Percentiles rank a stretch among this genome's conserved stretches.
Evolutionary conservation across 1,139 yeast genomes (phyloP).

Genomic region (Yamadazyma triangularis): DNA sequence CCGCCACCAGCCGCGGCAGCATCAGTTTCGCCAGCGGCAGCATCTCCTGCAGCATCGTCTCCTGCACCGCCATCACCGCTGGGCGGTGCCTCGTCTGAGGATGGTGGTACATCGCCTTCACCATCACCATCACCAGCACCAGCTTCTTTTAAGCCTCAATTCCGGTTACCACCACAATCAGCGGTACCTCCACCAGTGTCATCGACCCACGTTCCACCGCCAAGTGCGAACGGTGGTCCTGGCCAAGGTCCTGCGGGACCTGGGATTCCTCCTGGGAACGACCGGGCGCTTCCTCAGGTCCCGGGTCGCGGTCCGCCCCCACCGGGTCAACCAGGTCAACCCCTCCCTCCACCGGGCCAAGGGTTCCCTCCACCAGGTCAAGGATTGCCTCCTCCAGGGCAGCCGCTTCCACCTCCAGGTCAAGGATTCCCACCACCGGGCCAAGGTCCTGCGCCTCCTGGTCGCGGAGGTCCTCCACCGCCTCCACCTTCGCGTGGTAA

Average conservation of each 20-base stretch:
- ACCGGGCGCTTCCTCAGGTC: conserved; percentile 1
- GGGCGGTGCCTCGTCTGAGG: neutral
- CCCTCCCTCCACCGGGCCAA: conserved; percentile 2
- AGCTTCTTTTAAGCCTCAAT: conserved; percentile 4
- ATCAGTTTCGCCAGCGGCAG: conserved; percentile 8
- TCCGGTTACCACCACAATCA: conserved; percentile 24
- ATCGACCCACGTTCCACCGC: conserved; percentile 24
- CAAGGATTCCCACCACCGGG: conserved; percentile 1
- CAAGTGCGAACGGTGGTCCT: too few species aligned
- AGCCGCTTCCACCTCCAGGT: conserved; percentile 5
- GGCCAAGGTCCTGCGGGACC: conserved; percentile 1
- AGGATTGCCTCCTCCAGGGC: conserved; percentile 4
- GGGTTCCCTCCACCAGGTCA: conserved; percentile 1
- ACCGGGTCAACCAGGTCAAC: conserved; percentile 5
- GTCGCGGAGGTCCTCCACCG: conserved; percentile 9
- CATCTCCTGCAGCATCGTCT: conserved; percentile 12
- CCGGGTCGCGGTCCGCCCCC: too few species aligned
- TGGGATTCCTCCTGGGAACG: conserved; percentile 1
- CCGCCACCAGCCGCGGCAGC: conserved; percentile 27
- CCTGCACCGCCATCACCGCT: conserved; percentile 6
- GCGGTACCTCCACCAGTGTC: conserved; percentile 28
- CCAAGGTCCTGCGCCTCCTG: conserved; percentile 4
- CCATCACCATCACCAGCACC: conserved; percentile 9
- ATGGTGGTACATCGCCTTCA: conserved; percentile 5
- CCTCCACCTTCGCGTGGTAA: neutral